Percentiles rank a stretch among this genome's conserved stretches.
Conservation (phyloP, 192 early-diverging fungal species). For the Piromyces finnis region DNA sequence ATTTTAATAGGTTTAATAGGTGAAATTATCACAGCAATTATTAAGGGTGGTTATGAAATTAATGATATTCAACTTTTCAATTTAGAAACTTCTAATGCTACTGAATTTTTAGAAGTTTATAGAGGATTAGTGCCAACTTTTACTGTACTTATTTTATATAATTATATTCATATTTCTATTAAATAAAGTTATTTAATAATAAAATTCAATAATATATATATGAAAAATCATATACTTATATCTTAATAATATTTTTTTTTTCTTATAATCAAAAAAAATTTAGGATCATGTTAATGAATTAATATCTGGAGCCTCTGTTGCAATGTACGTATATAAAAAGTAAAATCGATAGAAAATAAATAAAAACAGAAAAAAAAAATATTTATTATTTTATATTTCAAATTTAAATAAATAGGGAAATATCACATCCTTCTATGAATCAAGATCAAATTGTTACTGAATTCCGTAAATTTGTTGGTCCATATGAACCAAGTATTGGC, state of each 20-base stretch:
- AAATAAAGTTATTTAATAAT: too few relatives aligned
- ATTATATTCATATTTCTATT: conserved; percentile 5
- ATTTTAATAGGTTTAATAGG: conserved; percentile 8
- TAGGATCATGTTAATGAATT: conserved; percentile 15
- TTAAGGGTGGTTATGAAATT: conserved; percentile 13
- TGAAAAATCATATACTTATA: too few relatives aligned
- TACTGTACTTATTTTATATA: conserved; percentile 10
- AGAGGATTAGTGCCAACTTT: conserved; percentile 25
- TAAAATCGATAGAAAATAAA: too few relatives aligned
- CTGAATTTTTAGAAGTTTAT: conserved; percentile 42
- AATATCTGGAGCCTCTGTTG: conserved; percentile 27
- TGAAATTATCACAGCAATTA: conserved; percentile 1
- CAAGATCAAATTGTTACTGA: conserved; percentile 9
- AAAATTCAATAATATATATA: too few relatives aligned
- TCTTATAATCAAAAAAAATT: conserved; percentile 3
- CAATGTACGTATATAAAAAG: too few relatives aligned
- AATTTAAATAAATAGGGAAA: background rate
- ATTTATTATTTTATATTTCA: too few relatives aligned
- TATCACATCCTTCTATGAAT: conserved; percentile 1
- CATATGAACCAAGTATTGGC: conserved; percentile 25
- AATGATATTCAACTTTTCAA: conserved; percentile 23
- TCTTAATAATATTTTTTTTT: background rate
- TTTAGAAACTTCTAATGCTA: conserved; percentile 25
- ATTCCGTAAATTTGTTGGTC: conserved; percentile 30
- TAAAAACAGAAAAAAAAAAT: too few relatives aligned